Percentiles rank a stretch among this genome's conserved stretches.
These are phyloP conservation scores for Myriosclerotinia scirpicola DNA, from an alignment of 2,329 filamentous ascomycete genomes.

Conservation along the genomic window DNA sequence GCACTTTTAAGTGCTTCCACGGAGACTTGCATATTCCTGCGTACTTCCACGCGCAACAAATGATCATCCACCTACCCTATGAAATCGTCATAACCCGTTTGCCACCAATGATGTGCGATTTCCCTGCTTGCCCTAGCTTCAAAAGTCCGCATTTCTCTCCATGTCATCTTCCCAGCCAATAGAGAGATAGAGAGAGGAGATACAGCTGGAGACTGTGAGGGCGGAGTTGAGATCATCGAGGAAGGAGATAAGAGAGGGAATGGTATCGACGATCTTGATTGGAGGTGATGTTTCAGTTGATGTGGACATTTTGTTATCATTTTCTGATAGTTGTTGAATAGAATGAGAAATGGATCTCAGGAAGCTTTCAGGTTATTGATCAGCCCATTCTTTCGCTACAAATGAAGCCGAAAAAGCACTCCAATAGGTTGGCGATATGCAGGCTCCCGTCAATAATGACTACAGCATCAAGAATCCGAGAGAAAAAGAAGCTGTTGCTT, in stretches of 20 bases:
- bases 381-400: not conserved
- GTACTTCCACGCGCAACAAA: not conserved
- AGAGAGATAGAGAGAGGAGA: not conserved
- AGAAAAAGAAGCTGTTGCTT: too few relatives aligned
- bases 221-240: not conserved
- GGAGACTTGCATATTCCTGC: conserved; percentile 6
- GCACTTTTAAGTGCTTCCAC: not conserved
- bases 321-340: not conserved
- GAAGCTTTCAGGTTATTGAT: not conserved
- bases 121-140: not conserved
- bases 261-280: not conserved
- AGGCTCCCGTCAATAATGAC: too few relatives aligned
- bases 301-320: not conserved
- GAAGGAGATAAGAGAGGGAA: not conserved
- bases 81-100: not conserved
- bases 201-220: not conserved
- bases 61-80: not conserved
- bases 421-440: not conserved
- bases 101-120: not conserved
- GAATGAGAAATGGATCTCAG: not conserved
- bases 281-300: not conserved
- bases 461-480: too few relatives aligned
- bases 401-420: not conserved
- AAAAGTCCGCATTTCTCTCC: not conserved
- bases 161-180: not conserved